These are phyloP conservation scores for Fagopyrum homotropicum DNA, from an alignment of 148 eudicot genomes.

Conservation along the genomic window DNA sequence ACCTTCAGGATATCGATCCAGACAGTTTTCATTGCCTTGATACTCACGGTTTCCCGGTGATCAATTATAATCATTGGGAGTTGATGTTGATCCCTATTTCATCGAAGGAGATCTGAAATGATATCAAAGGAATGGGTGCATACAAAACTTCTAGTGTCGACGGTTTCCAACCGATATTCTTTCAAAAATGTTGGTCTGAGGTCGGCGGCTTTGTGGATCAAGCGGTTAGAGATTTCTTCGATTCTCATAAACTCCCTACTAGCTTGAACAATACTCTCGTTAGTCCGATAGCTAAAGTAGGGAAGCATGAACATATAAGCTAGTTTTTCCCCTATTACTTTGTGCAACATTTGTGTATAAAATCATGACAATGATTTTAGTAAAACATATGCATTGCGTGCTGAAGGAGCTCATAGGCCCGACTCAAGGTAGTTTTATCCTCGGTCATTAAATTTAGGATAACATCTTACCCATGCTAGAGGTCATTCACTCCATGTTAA, in stretches of 20 bases:
- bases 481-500: too few species aligned
- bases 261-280: not conserved
- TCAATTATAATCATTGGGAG: not conserved
- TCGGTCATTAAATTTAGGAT: too few species aligned
- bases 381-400: too few species aligned
- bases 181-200: not conserved
- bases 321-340: not conserved
- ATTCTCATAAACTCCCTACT: not conserved
- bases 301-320: not conserved
- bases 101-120: not conserved
- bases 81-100: not conserved
- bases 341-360: not conserved
- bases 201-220: not conserved
- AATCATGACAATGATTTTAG: too few species aligned
- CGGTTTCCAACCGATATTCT: not conserved
- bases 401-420: too few species aligned
- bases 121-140: not conserved
- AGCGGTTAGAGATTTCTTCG: not conserved
- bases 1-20: too few species aligned
- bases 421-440: too few species aligned
- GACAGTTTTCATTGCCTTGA: not conserved
- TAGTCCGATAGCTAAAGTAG: not conserved
- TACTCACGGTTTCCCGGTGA: not conserved
- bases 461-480: too few species aligned
- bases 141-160: not conserved